These are phyloP conservation scores for Geum urbanum DNA, from an alignment of 306 rosid species.

Conservation along the genomic window DNA sequence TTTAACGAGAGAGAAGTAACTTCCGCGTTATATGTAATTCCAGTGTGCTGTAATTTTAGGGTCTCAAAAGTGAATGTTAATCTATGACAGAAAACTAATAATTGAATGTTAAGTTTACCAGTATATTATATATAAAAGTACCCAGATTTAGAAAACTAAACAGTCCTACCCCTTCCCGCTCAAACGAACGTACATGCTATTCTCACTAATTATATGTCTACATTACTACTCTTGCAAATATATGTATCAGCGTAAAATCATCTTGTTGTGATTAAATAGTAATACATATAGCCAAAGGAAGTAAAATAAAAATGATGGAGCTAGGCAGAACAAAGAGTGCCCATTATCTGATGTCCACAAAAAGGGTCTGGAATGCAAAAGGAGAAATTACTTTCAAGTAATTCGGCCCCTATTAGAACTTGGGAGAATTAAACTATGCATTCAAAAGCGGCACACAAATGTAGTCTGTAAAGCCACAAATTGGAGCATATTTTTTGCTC, in stretches of 20 bases:
- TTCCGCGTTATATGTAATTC: neutral
- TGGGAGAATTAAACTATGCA: neutral
- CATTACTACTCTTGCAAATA: neutral
- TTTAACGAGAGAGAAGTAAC: neutral
- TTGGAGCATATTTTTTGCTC: conserved; percentile 66
- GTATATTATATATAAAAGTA: too few relatives aligned
- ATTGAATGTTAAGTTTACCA: too few relatives aligned
- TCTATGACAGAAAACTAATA: too few relatives aligned
- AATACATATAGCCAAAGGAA: neutral
- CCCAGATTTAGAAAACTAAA: too few relatives aligned
- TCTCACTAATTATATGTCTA: neutral
- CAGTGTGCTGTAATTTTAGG: neutral
- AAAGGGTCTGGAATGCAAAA: neutral
- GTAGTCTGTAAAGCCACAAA: conserved; percentile 3
- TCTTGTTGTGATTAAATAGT: neutral
- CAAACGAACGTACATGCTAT: neutral
- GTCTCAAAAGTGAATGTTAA: neutral
- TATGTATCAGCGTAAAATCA: neutral
- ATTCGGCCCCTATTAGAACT: too few relatives aligned
- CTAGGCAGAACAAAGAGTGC: neutral
- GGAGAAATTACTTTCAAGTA: too few relatives aligned
- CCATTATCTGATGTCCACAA: neutral
- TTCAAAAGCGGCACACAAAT: neutral
- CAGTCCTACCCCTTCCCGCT: too few relatives aligned
- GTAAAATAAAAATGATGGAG: neutral